A percentile compares a stretch with the other conserved stretches of the same genome.
Conservation (phyloP, 2,329 filamentous ascomycete genomes). For the Neurospora sp. region DNA sequence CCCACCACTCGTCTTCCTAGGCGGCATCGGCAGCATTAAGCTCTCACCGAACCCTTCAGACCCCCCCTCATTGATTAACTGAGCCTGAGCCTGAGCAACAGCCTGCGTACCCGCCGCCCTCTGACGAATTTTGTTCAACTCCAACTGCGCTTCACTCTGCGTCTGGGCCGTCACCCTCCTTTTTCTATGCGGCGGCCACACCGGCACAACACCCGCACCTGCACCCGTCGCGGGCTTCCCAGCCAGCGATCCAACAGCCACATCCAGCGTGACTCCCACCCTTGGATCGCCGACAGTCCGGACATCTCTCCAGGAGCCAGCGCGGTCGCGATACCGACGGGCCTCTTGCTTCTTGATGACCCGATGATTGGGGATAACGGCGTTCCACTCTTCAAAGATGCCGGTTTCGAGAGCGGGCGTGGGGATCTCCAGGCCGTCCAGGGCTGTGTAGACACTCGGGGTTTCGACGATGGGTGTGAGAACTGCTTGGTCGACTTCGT, state of each 20-base stretch:
- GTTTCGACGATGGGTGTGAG: neutral
- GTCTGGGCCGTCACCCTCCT: conserved; percentile 19
- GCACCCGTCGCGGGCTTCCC: neutral
- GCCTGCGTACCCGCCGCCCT: conserved; percentile 16
- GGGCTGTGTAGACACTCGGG: neutral
- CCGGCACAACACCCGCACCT: conserved; percentile 8
- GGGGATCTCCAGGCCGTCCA: neutral
- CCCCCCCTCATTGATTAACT: neutral
- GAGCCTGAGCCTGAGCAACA: conserved; percentile 18
- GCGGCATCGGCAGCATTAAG: conserved; percentile 19
- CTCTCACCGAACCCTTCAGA: neutral
- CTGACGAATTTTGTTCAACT: conserved; percentile 32
- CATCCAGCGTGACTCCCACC: conserved; percentile 31
- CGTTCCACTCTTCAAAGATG: conserved; percentile 12
- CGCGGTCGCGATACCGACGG: conserved; percentile 33
- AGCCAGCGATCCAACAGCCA: conserved; percentile 25
- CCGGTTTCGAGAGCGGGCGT: neutral
- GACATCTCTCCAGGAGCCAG: conserved; percentile 33
- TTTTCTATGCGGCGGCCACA: conserved; percentile 18
- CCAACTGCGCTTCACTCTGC: conserved; percentile 31
- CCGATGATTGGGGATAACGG: conserved; percentile 27
- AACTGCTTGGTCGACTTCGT: neutral
- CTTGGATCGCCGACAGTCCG: conserved; percentile 29
- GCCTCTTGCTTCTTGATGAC: conserved; percentile 30
- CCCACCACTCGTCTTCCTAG: conserved; percentile 25